Evolutionary conservation across 2,329 filamentous ascomycete genomes (phyloP), one percentile per base, ranked within the genome.

Genomic region (Botrytis aclada): DNA sequence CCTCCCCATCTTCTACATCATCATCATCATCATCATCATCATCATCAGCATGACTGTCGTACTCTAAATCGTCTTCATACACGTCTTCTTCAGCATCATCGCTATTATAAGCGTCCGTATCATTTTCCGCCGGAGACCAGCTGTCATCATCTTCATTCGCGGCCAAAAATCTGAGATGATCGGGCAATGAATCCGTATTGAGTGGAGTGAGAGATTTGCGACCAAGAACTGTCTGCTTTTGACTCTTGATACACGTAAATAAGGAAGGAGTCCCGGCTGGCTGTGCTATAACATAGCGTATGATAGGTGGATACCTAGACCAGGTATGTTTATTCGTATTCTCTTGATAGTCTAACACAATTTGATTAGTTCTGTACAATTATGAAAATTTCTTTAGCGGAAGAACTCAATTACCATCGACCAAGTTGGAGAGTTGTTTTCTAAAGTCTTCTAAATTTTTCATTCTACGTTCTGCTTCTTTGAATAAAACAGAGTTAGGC

Each of bases 241-340:
- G n/a, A 7, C 32, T 32, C n/a, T 16, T 45, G 61, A 32, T 32
- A 20, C 8, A 64, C 4, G n/a, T 32, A 1, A 45, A 45, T 45
- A n/a, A 25, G 18, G 22, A 16, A 29, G 10, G 16, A 20, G 10
- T 14, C 5, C 10, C 5, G 12, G 7, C 9, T n/a, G 39, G 32
- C 18, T 29, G 39, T 70, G 69, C 69, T 62, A 62, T 58, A 22
- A 70, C 39, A 22, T 47, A 70, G 9, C 69, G 69, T 39, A 70
- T 32, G 9, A 10, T 22, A n/a, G 69, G 69, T 18, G 20, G 7
- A 20, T 51, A 22, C 14, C n/a, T 41, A 37, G 39, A 12, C 16
- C n/a, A 51, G 4, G 16, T 20, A 32, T 45, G 8, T 12, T 14
- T 9, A 16, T 18, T 32, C 16, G 32, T 12, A 32, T 22, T 12